phyloP scores from a whole-genome alignment of 2,329 filamentous ascomycete species.

The Alternaria triticimaculans region DNA sequence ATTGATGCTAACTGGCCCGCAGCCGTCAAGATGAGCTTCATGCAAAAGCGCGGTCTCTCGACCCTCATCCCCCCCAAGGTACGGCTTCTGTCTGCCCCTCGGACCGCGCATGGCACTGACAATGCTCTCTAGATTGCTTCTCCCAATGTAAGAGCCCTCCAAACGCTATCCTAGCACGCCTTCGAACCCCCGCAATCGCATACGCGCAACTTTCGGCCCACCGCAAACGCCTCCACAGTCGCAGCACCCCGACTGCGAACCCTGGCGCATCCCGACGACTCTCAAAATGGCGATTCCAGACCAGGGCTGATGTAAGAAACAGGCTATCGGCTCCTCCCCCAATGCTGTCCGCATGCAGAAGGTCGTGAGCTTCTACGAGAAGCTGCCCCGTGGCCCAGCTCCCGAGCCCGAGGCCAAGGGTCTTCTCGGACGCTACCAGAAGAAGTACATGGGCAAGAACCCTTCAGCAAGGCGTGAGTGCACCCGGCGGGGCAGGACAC shows the following conservation, averaged over 20 bases:
- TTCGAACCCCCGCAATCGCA: constrained; percentile 15
- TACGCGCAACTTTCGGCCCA: constrained; percentile 13
- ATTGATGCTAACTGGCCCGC: constrained; percentile 48
- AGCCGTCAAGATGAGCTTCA: constrained; percentile 83
- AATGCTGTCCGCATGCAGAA: constrained; percentile 98
- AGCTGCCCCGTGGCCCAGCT: constrained; percentile 90
- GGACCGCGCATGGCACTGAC: constrained; percentile 46
- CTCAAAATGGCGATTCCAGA: background rate
- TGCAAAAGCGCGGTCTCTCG: constrained; percentile 88
- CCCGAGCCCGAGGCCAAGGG: constrained; percentile 83
- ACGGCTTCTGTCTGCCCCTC: constrained; percentile 43
- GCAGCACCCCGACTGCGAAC: background rate
- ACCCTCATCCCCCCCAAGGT: constrained; percentile 99
- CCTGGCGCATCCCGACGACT: background rate
- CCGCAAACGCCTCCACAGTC: constrained; percentile 24
- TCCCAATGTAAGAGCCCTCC: constrained; percentile 71
- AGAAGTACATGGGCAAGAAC: constrained; percentile 92
- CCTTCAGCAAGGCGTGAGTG: constrained; percentile 82
- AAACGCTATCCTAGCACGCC: constrained; percentile 10
- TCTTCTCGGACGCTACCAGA: constrained; percentile 85
- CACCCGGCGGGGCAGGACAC: constrained; percentile 28
- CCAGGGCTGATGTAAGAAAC: constrained; percentile 35
- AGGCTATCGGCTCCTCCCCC: constrained; percentile 94
- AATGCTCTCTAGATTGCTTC: constrained; percentile 71
- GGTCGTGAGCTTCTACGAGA: constrained; percentile 98